Base-by-base conservation (phyloP, 108 stramenopile genomes). In the Stephanodiscus minutulus region DNA sequence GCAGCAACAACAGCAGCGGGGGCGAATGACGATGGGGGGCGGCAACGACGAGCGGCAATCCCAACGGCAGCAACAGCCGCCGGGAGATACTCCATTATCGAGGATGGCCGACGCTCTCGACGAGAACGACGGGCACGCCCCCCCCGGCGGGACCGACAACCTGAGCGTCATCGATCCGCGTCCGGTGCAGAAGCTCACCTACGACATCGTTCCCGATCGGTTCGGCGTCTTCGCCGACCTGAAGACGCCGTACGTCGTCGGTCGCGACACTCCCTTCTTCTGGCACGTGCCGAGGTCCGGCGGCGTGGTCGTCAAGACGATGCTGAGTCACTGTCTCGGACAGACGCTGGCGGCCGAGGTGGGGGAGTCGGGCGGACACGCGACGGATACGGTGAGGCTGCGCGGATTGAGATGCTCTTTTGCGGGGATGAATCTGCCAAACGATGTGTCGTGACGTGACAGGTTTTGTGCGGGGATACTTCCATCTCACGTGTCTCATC, bases 241-340 rank as follows among this genome's bases (percentile, higher is more conserved):
- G 35, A 66, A 65, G n/a, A 64, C 69, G 24, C 68, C 76, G 10
- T 77, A 54, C 24, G 52, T 77, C 24, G 56, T 29, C n/a, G 76
- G 76, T 12, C 55, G 54, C 39, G 82, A 83, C 49, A 75, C 72
- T 12, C 79, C 80, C 7, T 77, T 82, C 50, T 81, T 82, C 39
- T 85, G 84, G 84, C 81, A 82, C 43, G 66, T 85, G 10, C 79
- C 79, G n/a, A 80, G 84, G 21, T 63, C 68, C 12, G 84, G 79
- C 36, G 79, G 79, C 13, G 68, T 73, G 18, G 63, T 74, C 12
- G 29, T 85, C 28, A 85, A 85, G 57, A 62, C 68, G 24, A 64
- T 82, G 24, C 53, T 73, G 47, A 66, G 58, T 22, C 77, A 82
- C 24, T 85, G 84, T 59, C 66, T 85, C 31, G 64, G 65, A 15